A percentile compares a stretch with the other conserved stretches of the same genome.
phyloP scores from a whole-genome alignment of 257 asterid species.

The Solanum bulbocastanum region DNA sequence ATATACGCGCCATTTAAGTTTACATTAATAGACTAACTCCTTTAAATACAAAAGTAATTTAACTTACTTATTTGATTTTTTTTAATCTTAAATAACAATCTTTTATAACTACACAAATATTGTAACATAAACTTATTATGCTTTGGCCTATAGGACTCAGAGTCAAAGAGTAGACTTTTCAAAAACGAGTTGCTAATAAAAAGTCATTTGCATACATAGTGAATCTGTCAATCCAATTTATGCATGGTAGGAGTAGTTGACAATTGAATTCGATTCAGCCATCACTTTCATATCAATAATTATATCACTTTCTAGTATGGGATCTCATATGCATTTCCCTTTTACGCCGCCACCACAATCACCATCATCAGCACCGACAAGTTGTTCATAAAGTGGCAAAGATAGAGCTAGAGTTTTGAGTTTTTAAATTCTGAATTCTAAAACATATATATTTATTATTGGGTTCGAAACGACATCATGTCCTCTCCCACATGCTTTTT shows the following conservation, averaged over 20 bases:
- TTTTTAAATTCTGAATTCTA: neutral
- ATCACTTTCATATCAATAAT: too few relatives aligned
- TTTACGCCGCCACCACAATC: neutral
- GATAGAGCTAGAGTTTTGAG: neutral
- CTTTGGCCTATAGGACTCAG: neutral
- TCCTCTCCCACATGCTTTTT: too few relatives aligned
- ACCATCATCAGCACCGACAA: neutral
- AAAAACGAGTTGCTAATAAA: too few relatives aligned
- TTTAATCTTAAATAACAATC: too few relatives aligned
- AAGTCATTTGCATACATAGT: too few relatives aligned
- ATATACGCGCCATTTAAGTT: too few relatives aligned
- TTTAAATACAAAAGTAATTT: too few relatives aligned
- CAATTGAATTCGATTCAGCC: neutral
- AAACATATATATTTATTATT: neutral
- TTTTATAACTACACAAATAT: neutral
- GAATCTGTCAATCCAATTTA: too few relatives aligned
- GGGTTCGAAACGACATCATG: neutral
- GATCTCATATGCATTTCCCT: neutral
- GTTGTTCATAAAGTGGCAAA: neutral
- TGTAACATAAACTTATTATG: neutral
- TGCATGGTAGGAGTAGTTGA: neutral
- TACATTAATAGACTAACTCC: neutral
- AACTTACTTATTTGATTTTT: neutral
- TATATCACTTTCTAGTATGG: too few relatives aligned
- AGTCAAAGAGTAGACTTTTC: too few relatives aligned